A percentile compares a stretch with the other conserved stretches of the same genome.
Evolutionary conservation across 75 land plant genomes (phyloP).

Genomic region (Ceratopteris richardii): DNA sequence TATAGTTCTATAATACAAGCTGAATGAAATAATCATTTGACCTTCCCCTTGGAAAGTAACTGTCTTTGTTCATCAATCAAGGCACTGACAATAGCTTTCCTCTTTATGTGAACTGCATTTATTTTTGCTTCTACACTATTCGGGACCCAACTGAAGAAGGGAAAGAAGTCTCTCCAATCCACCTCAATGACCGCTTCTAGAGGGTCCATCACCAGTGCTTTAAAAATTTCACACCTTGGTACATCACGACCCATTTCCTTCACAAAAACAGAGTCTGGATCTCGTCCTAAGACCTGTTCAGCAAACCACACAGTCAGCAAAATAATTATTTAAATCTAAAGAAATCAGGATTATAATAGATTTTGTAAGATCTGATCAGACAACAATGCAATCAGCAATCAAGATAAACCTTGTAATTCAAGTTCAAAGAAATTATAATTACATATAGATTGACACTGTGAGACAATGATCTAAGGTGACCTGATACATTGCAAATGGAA

Average conservation of each 20-base stretch:
- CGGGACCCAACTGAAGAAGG: slow-evolving; percentile 77
- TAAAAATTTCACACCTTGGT: slow-evolving; percentile 48
- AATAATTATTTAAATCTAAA: too few species aligned
- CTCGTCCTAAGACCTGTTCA: slow-evolving; percentile 59
- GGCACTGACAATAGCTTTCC: slow-evolving; percentile 41
- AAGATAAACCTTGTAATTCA: background rate
- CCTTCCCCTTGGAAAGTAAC: slow-evolving; percentile 43
- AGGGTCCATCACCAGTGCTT: slow-evolving; percentile 49
- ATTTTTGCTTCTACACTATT: slow-evolving; percentile 51
- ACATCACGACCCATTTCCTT: slow-evolving; percentile 46
- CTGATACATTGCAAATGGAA: slow-evolving; percentile 46
- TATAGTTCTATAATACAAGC: background rate
- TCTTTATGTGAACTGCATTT: slow-evolving; percentile 20
- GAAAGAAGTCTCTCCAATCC: slow-evolving; percentile 99
- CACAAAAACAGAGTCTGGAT: slow-evolving; percentile 56
- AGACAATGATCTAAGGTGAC: slow-evolving; percentile 26
- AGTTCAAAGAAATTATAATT: background rate
- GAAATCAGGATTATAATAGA: too few species aligned
- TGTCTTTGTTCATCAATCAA: slow-evolving; percentile 53
- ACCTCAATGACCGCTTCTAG: slow-evolving; percentile 81
- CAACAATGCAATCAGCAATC: background rate
- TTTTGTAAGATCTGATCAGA: background rate
- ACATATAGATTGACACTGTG: background rate
- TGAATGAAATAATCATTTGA: slow-evolving; percentile 4
- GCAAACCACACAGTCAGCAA: background rate